Evolutionary conservation across 805 yeast genomes (phyloP), one percentile per base, ranked within the genome.

Genomic region (Candida nanaspora): DNA sequence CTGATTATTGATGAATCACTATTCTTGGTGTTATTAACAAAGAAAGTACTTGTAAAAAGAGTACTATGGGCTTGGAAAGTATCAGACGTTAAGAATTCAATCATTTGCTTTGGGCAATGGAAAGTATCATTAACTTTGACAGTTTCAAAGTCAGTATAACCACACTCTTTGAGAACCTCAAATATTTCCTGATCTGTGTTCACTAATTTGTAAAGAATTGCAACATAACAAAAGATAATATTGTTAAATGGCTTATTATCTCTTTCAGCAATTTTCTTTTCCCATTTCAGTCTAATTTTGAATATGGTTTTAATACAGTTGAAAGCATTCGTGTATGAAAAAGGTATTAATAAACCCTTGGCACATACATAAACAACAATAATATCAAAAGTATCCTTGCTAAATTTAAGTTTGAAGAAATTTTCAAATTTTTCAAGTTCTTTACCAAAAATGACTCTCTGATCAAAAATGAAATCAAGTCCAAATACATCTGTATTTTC

Each of bases 321-420:
- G 27, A 75, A 52, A 0, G 85, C 72, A 2, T 68, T 61, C 9
- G 68, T 70, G 42, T 71, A 73, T 18, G 80, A 66, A 41, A 74
- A 78, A 7, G 86, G 77, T 8, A 76, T 59, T 29, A 74, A 70
- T 32, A 82, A 56, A 0, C 89, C 91, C 51, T 73, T 78, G 4
- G 74, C 63, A 16, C 76, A 58, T 18, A 72, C 51, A 34, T 66
- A 63, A 25, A 76, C 55, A 28, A 82, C 53, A 16, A 76, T 65
- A 23, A 69, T 66, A 41, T 80, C 78, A 47, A 81, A 70, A 50
- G 74, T 79, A 2, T 62, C 62, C 26, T 54, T 55, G 1, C 65
- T 62, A 41, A 80, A 57, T 9, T 48, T 48, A 7, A 75, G 51
- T 3, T 61, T 66, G 43, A 65, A 65, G 11, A 57, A 18, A 0